Base-by-base conservation (phyloP, 768 basidiomycete genomes). In the Boletus sensibilis region DNA sequence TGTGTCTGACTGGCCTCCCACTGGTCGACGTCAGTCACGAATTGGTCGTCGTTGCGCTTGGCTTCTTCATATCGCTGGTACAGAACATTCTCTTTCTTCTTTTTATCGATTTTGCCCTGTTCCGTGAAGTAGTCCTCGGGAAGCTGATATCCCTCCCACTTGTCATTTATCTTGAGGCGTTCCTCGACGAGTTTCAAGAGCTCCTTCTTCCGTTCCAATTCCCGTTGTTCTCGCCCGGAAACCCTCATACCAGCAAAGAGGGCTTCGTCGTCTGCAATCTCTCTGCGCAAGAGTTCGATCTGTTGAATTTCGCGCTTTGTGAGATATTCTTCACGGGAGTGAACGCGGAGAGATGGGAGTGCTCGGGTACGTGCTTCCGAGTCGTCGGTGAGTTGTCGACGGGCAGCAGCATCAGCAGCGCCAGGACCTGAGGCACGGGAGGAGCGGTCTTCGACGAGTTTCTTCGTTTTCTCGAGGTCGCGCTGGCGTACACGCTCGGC, bases 91-190 rank as follows among this genome's bases (percentile, higher is more conserved):
- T 94, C 85, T 68, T 97, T 94, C 75, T 92, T 93, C 79, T 97
- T 94, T 75, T 86, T 89, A 81, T 98, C 95, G 57, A 99, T 94
- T 75, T 95, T 97, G 29, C 97, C 97, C 70, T 98, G 94, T 66
- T 96, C 96, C 1, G 97, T 99, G 64, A 98, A 82, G 70, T 99
- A 99, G 72, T 98, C 97, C 63, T 98, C 97, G 0, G 97, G 97
- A 41, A 98, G 82, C 74, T 89, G 87, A 69, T 99, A 99, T 9
- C 96, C 96, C 58, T 99, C 97, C 75, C 81, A 92, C 59, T 91
- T 93, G 76, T 99, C 97, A 71, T 93, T 90, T 54, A 99, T 97
- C 67, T 87, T 88, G 59, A 96, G 78, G 29, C 96, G 85, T 69
- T 95, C 95, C 73, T 99, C 96, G 52, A 96, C 96, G 43, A 98